Base-by-base conservation (phyloP, 2,329 filamentous ascomycete genomes). In the Aspergillus sp. region DNA sequence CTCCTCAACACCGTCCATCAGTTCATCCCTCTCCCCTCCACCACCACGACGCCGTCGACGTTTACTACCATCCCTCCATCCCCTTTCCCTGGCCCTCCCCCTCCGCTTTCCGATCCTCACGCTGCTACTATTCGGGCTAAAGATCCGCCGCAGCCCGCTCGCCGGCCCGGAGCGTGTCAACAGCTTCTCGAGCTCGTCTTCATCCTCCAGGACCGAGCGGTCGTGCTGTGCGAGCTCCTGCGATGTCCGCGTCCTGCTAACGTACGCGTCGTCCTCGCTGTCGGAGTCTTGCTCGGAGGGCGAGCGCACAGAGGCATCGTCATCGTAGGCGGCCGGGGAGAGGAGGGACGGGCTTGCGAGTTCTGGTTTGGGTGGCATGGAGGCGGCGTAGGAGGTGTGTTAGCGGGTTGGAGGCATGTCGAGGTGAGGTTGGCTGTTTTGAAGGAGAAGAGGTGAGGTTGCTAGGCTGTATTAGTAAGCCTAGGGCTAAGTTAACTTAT, bases 1-100 rank as follows among this genome's bases (percentile, higher is more conserved):
- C 53, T 86, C 81, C 58, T 95, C 88, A 81, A 89, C 85, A 61
- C 91, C 83, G 56, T 85, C 88, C 79, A 93, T 84, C 49, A 93
- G 66, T 56, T 79, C 75, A 24, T 80, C 79, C 44, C 84, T 76
- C 52, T 85, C 82, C 69, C 58, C 51, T 73, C 55, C 42, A 60
- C 66, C 40, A 70, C 68, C 61, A 63, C 68, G 48, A 24, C 51
- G 74, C 75, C 47, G 67, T 63, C 43, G 63, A 30, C 46, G 44
- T 22, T 47, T 49, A 33, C 40, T 10, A 10, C 19, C 6, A 22
- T 22, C 10, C 42, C 39, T 51, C 49, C 36, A 51, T 49, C 51
- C 72, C 64, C 26, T 64, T 58, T 35, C 68, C 67, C 29, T 74
- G 63, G 29, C 57, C 58, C 35, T 56, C 57, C 41, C 71, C 44